Percentiles rank a stretch among this genome's conserved stretches.
Conservation (phyloP, 306 rosid genomes). For the Ceratonia siliqua region DNA sequence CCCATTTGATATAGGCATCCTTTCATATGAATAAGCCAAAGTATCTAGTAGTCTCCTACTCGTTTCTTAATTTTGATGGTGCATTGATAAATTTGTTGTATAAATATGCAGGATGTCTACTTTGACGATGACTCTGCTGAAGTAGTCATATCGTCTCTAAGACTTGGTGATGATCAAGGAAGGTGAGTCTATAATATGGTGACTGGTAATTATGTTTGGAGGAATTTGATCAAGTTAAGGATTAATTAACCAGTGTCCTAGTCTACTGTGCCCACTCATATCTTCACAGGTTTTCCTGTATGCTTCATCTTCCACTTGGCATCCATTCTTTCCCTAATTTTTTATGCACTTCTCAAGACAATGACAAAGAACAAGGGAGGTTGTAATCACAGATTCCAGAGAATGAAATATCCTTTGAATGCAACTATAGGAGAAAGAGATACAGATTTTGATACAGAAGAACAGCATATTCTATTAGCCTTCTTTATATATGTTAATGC, state of each 20-base stretch:
- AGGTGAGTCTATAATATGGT: slow-evolving; percentile 61
- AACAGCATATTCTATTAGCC: not conserved
- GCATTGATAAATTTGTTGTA: slow-evolving; percentile 25
- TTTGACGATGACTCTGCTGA: slow-evolving; percentile 97
- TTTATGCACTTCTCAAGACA: not conserved
- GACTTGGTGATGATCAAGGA: slow-evolving; percentile 96
- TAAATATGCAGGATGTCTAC: slow-evolving; percentile 76
- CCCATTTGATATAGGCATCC: not conserved
- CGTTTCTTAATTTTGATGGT: slow-evolving; percentile 1
- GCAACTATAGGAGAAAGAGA: not conserved
- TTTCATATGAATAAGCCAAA: not conserved
- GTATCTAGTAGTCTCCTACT: not conserved
- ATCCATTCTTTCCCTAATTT: not conserved
- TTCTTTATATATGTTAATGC: not conserved
- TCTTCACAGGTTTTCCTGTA: not conserved
- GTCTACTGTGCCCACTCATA: not conserved
- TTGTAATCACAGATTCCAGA: not conserved
- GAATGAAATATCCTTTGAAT: not conserved
- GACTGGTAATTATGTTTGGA: not conserved
- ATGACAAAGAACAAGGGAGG: not conserved
- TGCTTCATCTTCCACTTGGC: slow-evolving; percentile 28
- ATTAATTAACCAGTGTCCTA: slow-evolving; percentile 6
- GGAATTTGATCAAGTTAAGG: not conserved
- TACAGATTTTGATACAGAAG: not conserved
- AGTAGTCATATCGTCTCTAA: slow-evolving; percentile 88